These are phyloP conservation scores for Talinum fruticosum DNA, from an alignment of 148 eudicot species.

Conservation along the genomic window DNA sequence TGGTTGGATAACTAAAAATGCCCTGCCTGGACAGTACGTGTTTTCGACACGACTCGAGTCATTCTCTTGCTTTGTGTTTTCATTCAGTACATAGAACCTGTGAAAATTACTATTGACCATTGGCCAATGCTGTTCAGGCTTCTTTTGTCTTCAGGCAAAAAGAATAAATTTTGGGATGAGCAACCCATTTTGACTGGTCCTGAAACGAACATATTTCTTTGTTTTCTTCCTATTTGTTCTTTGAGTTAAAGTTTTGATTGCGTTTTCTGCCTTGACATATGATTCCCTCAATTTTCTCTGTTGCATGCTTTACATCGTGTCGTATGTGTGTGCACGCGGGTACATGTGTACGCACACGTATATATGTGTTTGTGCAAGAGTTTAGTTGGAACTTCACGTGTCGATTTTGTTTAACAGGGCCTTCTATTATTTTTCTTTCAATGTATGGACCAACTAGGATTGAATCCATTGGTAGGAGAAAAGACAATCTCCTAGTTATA, in stretches of 20 bases:
- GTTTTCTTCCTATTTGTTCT: neutral
- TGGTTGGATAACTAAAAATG: neutral
- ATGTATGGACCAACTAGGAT: too few species aligned
- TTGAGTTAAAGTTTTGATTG: neutral
- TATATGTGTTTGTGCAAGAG: too few species aligned
- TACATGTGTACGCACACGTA: too few species aligned
- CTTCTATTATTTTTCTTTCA: too few species aligned
- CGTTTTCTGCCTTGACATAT: neutral
- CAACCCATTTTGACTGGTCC: neutral
- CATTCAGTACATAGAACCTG: conserved; percentile 12
- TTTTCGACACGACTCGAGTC: conserved; percentile 8
- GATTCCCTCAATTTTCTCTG: neutral
- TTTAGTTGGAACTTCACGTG: too few species aligned
- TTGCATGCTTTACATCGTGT: neutral
- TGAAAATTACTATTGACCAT: conserved; percentile 19
- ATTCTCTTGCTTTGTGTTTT: neutral
- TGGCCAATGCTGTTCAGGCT: neutral
- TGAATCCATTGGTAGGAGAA: too few species aligned
- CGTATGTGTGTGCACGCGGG: too few species aligned
- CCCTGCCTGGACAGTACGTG: neutral
- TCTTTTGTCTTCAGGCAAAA: conserved; percentile 12
- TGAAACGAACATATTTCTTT: neutral
- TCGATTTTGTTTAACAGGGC: too few species aligned
- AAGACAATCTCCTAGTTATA: too few species aligned
- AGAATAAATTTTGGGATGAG: conserved; percentile 1